phyloP scores from a whole-genome alignment of 208 protist species.

The Novymonas esmeraldas region DNA sequence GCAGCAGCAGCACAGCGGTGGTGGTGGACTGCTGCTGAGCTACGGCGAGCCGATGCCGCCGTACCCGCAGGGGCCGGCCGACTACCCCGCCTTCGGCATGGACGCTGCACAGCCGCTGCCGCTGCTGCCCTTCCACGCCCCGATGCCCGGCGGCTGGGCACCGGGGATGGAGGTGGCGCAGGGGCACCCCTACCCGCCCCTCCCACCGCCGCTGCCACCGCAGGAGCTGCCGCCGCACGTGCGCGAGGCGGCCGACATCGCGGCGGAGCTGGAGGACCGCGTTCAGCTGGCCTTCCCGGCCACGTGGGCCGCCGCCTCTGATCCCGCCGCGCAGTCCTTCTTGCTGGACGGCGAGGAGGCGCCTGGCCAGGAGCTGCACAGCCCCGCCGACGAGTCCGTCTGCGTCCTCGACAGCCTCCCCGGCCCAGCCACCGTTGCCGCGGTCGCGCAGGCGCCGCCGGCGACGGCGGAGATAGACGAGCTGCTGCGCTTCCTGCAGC shows the following conservation, averaged over 20 bases:
- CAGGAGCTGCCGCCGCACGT: conserved; percentile 20
- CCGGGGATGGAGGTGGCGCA: neutral
- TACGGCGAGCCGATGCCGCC: conserved; percentile 5
- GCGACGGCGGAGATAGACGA: conserved; percentile 62
- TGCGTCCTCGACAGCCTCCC: conserved; percentile 19
- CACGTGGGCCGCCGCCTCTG: conserved; percentile 21
- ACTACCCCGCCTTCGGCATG: neutral
- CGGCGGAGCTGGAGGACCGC: conserved; percentile 46
- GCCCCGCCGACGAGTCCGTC: neutral
- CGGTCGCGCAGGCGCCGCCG: conserved; percentile 18
- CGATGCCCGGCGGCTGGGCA: neutral
- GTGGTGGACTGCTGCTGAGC: neutral
- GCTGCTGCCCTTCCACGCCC: neutral
- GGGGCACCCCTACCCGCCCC: neutral
- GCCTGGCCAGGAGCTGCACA: neutral
- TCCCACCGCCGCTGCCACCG: neutral
- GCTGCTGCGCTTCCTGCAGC: conserved; percentile 43
- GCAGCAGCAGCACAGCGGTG: neutral
- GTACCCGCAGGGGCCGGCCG: neutral
- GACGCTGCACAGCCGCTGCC: neutral
- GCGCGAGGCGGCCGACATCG: conserved; percentile 33
- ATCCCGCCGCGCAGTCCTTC: neutral
- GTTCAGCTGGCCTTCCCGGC: conserved; percentile 46
- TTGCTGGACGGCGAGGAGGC: conserved; percentile 17
- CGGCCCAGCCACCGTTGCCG: neutral